Conservation (phyloP, 2,329 filamentous ascomycete species). For the Hysterium pulicare region DNA sequence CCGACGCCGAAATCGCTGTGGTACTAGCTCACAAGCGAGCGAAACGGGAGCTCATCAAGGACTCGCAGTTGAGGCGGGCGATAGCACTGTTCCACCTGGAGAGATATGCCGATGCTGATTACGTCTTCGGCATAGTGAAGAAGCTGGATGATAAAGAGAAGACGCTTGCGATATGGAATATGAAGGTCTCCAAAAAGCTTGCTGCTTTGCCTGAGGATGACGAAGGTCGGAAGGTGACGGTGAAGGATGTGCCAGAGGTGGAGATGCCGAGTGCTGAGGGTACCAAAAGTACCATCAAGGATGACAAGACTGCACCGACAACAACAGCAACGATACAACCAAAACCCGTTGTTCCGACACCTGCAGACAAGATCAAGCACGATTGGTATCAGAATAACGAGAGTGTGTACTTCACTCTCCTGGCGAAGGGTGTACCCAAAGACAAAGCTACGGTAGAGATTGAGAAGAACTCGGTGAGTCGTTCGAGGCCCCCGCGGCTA, state of each 20-base stretch:
- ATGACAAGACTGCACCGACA: slow-evolving; percentile 2
- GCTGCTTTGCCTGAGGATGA: slow-evolving; percentile 49
- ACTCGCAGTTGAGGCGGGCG: slow-evolving; percentile 78
- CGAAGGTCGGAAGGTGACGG: slow-evolving; percentile 35
- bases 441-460: slow-evolving; percentile 55
- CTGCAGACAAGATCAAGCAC: slow-evolving; percentile 59
- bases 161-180: slow-evolving; percentile 55
- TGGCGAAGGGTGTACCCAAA: slow-evolving; percentile 62
- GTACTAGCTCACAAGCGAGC: slow-evolving; percentile 68
- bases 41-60: slow-evolving; percentile 70
- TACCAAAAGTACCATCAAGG: slow-evolving; percentile 25
- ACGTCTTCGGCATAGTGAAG: slow-evolving; percentile 60
- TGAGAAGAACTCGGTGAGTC: slow-evolving; percentile 44
- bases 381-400: slow-evolving; percentile 66
- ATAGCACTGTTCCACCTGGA: slow-evolving; percentile 69
- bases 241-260: slow-evolving; percentile 52
- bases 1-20: slow-evolving; percentile 50
- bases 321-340: slow-evolving; percentile 18
- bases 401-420: slow-evolving; percentile 61
- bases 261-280: slow-evolving; percentile 42
- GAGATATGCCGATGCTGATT: slow-evolving; percentile 70
- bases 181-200: slow-evolving; percentile 54
- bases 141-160: slow-evolving; percentile 53
- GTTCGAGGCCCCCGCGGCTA: slow-evolving; percentile 1
- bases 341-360: slow-evolving; percentile 36